Percentiles rank a stretch among this genome's conserved stretches.
These are phyloP conservation scores for Blastobotrys indianensis DNA, from an alignment of 1,139 yeast species.

Conservation along the genomic window DNA sequence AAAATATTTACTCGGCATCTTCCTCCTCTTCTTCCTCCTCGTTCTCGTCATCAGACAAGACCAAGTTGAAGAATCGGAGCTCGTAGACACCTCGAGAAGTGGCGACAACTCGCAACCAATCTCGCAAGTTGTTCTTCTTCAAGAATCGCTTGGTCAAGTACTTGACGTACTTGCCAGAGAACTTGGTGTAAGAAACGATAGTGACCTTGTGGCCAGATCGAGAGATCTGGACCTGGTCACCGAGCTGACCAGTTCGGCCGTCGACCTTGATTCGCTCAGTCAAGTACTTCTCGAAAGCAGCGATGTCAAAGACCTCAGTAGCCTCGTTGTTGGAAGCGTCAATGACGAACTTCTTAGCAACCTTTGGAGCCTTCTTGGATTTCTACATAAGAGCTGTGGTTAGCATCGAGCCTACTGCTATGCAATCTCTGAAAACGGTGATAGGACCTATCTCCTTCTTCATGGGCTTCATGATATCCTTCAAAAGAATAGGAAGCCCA, in stretches of 20 bases:
- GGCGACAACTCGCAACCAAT: conserved; percentile 99
- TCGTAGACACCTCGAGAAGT: conserved; percentile 94
- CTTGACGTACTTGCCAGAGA: conserved; percentile 99
- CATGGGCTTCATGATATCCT: conserved; percentile 15
- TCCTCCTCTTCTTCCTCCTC: conserved; percentile 43
- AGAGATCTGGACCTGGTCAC: conserved; percentile 86
- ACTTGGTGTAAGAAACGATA: conserved; percentile 86
- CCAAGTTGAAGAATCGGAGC: conserved; percentile 99
- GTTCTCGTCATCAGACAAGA: conserved; percentile 94
- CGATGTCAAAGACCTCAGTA: conserved; percentile 91
- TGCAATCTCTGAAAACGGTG: not conserved
- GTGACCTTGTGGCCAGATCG: conserved; percentile 77
- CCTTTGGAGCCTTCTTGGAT: conserved; percentile 51
- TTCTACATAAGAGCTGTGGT: conserved; percentile 46
- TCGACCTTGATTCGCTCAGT: conserved; percentile 99
- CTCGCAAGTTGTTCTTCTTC: conserved; percentile 97
- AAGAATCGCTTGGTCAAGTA: conserved; percentile 99
- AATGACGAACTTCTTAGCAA: conserved; percentile 85
- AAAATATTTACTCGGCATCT: conserved; percentile 7
- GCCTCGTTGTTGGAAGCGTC: conserved; percentile 97
- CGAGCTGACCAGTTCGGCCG: conserved; percentile 93
- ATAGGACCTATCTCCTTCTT: conserved; percentile 1
- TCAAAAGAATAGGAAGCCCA: conserved; percentile 16
- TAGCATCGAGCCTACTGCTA: conserved; percentile 43
- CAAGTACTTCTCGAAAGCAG: conserved; percentile 96